phyloP scores from a whole-genome alignment of 2,329 filamentous ascomycete genomes.

The Ustulina deusta region DNA sequence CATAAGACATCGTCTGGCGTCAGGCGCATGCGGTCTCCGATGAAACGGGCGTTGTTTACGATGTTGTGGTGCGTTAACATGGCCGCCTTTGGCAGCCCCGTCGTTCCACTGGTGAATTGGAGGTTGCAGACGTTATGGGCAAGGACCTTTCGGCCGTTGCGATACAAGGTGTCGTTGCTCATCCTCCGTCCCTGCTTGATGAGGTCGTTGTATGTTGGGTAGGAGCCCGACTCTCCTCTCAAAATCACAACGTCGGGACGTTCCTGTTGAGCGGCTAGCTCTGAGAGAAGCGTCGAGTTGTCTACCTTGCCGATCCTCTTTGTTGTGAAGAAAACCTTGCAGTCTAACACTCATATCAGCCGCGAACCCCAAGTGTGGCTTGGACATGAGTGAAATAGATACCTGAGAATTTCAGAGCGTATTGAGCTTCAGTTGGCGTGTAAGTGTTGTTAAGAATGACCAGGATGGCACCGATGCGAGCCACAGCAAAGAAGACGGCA shows the following conservation, averaged over 20 bases:
- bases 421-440: conserved; percentile 77
- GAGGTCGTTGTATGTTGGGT: conserved; percentile 70
- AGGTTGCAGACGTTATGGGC: conserved; percentile 78
- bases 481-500: conserved; percentile 78
- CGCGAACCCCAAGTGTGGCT: background rate
- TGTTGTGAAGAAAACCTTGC: conserved; percentile 79
- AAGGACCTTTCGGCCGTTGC: conserved; percentile 66
- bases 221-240: conserved; percentile 65
- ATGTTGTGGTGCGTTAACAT: conserved; percentile 78
- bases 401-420: conserved; percentile 78
- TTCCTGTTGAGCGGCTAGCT: conserved; percentile 61
- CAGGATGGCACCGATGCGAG: conserved; percentile 74
- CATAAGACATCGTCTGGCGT: conserved; percentile 76
- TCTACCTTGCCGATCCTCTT: conserved; percentile 74
- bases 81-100: conserved; percentile 77
- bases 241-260: conserved; percentile 69
- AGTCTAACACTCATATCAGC: conserved; percentile 61
- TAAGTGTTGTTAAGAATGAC: conserved; percentile 88
- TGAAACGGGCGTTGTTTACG: conserved; percentile 76
- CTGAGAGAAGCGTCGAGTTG: conserved; percentile 69
- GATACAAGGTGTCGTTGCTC: conserved; percentile 63
- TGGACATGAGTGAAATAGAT: conserved; percentile 38
- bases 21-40: conserved; percentile 79
- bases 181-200: conserved; percentile 64
- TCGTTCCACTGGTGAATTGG: conserved; percentile 82